phyloP scores from a whole-genome alignment of 208 protist genomes.

The Leishmania lainsoni region DNA sequence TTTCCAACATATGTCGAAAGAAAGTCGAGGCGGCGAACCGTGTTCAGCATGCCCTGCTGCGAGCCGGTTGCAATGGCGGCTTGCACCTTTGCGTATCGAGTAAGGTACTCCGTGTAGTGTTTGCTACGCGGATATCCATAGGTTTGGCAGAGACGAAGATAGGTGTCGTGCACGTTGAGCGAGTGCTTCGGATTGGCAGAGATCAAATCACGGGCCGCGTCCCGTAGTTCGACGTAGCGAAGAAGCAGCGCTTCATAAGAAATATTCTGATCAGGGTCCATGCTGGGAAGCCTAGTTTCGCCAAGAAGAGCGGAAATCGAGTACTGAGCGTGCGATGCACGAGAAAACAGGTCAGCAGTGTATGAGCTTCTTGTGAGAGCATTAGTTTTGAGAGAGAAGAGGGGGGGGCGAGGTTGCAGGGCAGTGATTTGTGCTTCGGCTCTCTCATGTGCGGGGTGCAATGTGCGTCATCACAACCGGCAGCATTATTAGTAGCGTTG shows the following conservation, averaged over 20 bases:
- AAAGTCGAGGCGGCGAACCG: conserved; percentile 36
- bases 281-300: background rate
- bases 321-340: background rate
- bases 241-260: conserved; percentile 2
- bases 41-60: background rate
- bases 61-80: conserved; percentile 2
- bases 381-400: background rate
- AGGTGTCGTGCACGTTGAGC: conserved; percentile 11
- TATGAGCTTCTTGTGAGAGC: background rate
- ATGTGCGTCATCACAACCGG: background rate
- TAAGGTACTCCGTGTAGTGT: conserved; percentile 8
- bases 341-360: background rate
- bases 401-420: background rate
- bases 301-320: too few species aligned
- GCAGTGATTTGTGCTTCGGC: background rate
- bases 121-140: conserved; percentile 3
- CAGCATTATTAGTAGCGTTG: background rate
- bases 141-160: conserved; percentile 4
- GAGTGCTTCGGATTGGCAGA: conserved; percentile 4
- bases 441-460: background rate
- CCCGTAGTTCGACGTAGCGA: conserved; percentile 3
- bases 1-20: conserved; percentile 43
- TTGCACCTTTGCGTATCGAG: conserved; percentile 5
- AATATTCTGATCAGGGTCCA: background rate
- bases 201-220: conserved; percentile 8